phyloP scores from a whole-genome alignment of 305 asterid species.

The Fraxinus floribunda region DNA sequence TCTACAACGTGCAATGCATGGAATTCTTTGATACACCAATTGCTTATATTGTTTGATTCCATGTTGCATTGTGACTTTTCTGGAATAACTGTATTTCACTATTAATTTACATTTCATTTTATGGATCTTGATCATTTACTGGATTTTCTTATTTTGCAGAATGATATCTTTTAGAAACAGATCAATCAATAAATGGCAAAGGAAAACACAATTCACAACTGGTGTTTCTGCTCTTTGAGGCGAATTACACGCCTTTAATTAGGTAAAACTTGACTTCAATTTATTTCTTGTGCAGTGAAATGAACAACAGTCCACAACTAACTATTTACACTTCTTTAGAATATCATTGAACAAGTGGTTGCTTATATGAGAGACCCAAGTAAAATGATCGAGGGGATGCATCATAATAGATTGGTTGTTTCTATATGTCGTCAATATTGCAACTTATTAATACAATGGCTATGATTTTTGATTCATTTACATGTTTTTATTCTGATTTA shows the following conservation, averaged over 20 bases:
- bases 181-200: slow-evolving; percentile 69
- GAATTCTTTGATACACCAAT: no score
- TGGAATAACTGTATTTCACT: not conserved
- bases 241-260: slow-evolving; percentile 89
- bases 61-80: not conserved
- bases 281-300: slow-evolving; percentile 5
- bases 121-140: not conserved
- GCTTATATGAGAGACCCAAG: slow-evolving; percentile 92
- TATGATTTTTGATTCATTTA: no score
- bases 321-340: slow-evolving; percentile 44
- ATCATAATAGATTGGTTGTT: slow-evolving; percentile 57
- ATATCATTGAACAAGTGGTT: slow-evolving; percentile 83
- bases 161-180: slow-evolving; percentile 69
- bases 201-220: not conserved
- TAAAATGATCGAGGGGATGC: slow-evolving; percentile 93
- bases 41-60: not conserved
- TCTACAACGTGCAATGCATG: no score
- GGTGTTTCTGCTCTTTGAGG: slow-evolving; percentile 89
- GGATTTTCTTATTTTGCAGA: slow-evolving; percentile 39
- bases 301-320: not conserved
- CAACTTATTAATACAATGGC: no score
- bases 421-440: no score
- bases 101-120: not conserved
- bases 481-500: no score
- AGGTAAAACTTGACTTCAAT: slow-evolving; percentile 47